Percentiles rank a stretch among this genome's conserved stretches.
Evolutionary conservation across 371 early-diverging fungal species (phyloP).

Genomic region (Syncephalis plumigaleata): DNA sequence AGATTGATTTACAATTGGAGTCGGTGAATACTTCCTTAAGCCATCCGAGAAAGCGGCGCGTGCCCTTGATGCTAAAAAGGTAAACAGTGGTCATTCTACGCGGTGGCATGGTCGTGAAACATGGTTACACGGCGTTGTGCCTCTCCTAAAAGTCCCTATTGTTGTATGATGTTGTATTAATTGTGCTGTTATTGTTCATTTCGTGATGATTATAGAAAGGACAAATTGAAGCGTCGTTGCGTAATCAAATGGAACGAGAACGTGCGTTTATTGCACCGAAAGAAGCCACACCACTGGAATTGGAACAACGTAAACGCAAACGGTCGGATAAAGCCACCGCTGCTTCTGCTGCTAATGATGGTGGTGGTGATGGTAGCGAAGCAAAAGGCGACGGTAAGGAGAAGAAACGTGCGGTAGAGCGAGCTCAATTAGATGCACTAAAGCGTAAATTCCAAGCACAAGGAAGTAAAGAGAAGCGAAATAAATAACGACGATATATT

Average conservation of each 20-base stretch:
- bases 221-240: constrained; percentile 33
- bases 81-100: constrained; percentile 3
- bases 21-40: constrained; percentile 92
- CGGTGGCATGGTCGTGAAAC: not conserved
- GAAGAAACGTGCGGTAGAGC: too few species aligned
- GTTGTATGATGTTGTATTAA: not conserved
- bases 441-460: too few species aligned
- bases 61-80: constrained; percentile 43
- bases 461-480: too few species aligned
- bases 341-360: too few species aligned
- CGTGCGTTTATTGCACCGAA: constrained; percentile 60
- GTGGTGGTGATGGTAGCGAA: too few species aligned
- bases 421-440: too few species aligned
- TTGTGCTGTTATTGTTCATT: not conserved
- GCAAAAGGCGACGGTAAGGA: too few species aligned
- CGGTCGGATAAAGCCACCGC: not conserved
- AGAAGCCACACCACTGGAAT: constrained; percentile 17
- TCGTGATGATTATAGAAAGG: constrained; percentile 23
- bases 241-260: constrained; percentile 39
- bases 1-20: constrained; percentile 80
- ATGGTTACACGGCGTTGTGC: not conserved
- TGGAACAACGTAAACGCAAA: not conserved
- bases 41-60: constrained; percentile 35
- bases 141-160: too few species aligned
- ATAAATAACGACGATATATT: too few species aligned